A percentile compares a stretch with the other conserved stretches of the same genome.
Conservation (phyloP, 495 filamentous ascomycete genomes). For the Aspergillus sclerotioniger region DNA sequence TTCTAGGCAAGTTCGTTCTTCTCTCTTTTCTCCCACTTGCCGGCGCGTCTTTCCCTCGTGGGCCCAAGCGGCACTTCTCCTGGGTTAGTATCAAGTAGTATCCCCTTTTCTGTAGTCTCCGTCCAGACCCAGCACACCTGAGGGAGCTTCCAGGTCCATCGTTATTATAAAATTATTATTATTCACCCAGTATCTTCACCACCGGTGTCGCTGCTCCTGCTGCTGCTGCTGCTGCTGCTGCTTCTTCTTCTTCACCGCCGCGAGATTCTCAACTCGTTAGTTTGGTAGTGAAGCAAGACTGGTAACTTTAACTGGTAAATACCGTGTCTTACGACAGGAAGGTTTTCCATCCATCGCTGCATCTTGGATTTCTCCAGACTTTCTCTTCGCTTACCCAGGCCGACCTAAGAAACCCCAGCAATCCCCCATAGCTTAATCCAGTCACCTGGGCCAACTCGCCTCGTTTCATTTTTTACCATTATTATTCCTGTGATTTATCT, state of each 20-base stretch:
- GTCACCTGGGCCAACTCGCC: background rate
- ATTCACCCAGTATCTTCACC: too few relatives aligned
- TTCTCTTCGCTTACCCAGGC: background rate
- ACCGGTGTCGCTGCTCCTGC: too few relatives aligned
- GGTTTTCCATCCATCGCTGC: background rate
- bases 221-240: too few relatives aligned
- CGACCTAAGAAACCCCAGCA: background rate
- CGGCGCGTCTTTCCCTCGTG: slow-evolving; percentile 16
- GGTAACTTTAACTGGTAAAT: too few relatives aligned
- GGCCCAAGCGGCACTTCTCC: slow-evolving; percentile 19
- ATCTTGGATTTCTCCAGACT: slow-evolving; percentile 1
- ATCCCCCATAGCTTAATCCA: slow-evolving; percentile 7
- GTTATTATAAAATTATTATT: too few relatives aligned
- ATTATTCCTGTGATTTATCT: background rate
- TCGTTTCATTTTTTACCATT: too few relatives aligned
- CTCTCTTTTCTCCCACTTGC: slow-evolving; percentile 8
- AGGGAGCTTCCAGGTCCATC: too few relatives aligned
- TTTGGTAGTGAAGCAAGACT: too few relatives aligned
- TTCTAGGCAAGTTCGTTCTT: slow-evolving; percentile 5
- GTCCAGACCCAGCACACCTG: slow-evolving; percentile 2
- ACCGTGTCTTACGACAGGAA: background rate
- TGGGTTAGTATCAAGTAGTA: slow-evolving; percentile 6
- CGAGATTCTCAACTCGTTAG: too few relatives aligned
- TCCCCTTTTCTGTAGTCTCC: slow-evolving; percentile 9
- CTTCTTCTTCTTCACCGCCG: too few relatives aligned